Percentiles rank a stretch among this genome's conserved stretches.
phyloP scores from a whole-genome alignment of 139 green algal genomes.

The Choricystis sp. region DNA sequence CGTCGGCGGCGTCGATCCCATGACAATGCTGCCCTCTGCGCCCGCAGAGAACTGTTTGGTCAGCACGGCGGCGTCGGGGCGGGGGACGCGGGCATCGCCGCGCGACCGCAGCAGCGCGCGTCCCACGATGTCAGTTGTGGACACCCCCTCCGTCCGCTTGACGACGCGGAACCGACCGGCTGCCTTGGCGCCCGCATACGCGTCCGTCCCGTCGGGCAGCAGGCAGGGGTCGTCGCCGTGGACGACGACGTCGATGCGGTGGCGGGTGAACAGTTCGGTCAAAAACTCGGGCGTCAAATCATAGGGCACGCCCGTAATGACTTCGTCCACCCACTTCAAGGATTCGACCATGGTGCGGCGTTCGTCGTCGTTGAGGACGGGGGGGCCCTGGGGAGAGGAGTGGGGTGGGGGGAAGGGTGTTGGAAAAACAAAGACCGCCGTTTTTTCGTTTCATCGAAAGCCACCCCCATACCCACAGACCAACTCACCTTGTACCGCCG shows the following conservation, averaged over 20 bases:
- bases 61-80: slow-evolving; percentile 11
- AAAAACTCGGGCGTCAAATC: slow-evolving; percentile 87
- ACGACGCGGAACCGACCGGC: slow-evolving; percentile 72
- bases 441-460: too few relatives aligned
- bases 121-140: slow-evolving; percentile 95
- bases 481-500: slow-evolving; percentile 69
- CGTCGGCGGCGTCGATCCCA: not conserved
- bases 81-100: slow-evolving; percentile 30
- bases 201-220: slow-evolving; percentile 92
- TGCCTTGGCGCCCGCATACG: slow-evolving; percentile 86
- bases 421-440: too few relatives aligned
- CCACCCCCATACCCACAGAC: too few relatives aligned
- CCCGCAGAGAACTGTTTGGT: slow-evolving; percentile 20
- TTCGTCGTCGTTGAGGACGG: slow-evolving; percentile 83
- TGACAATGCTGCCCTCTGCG: slow-evolving; percentile 1
- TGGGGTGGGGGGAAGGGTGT: too few relatives aligned
- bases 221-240: slow-evolving; percentile 98
- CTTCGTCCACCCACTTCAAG: slow-evolving; percentile 96
- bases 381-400: too few relatives aligned
- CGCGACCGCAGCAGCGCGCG: slow-evolving; percentile 86
- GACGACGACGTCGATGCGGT: slow-evolving; percentile 95
- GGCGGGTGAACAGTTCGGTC: slow-evolving; percentile 77
- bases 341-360: slow-evolving; percentile 65
- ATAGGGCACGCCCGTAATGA: slow-evolving; percentile 90
- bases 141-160: slow-evolving; percentile 95